phyloP scores from a whole-genome alignment of 2,329 filamentous ascomycete species.

The Annulohypoxylon truncatum region DNA sequence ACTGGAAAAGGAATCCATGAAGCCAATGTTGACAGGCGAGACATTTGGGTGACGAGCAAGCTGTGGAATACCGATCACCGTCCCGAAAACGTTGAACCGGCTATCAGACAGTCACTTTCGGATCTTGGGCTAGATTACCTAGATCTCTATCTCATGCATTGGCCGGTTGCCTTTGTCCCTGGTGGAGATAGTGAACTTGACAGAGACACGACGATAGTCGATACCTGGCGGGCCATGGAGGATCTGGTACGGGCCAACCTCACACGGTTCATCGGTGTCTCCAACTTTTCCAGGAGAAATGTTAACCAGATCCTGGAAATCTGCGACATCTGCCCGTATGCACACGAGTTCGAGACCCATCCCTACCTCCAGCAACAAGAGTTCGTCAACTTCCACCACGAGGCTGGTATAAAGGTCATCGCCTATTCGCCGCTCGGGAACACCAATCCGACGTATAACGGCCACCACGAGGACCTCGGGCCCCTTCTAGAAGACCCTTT shows the following conservation, averaged over 20 bases:
- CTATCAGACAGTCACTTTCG: constrained; percentile 59
- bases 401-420: constrained; percentile 57
- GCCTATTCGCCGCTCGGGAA: constrained; percentile 65
- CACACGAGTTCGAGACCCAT: constrained; percentile 68
- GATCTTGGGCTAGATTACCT: constrained; percentile 62
- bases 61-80: constrained; percentile 50
- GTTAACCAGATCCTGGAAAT: constrained; percentile 55
- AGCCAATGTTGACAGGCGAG: constrained; percentile 62
- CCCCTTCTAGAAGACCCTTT: constrained; percentile 56
- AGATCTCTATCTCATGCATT: constrained; percentile 64
- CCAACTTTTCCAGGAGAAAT: constrained; percentile 65
- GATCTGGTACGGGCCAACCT: constrained; percentile 63
- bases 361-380: constrained; percentile 64
- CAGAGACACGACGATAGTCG: constrained; percentile 47
- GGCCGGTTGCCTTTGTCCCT: constrained; percentile 53
- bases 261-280: constrained; percentile 69
- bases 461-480: constrained; percentile 41
- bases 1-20: constrained; percentile 61
- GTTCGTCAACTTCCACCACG: constrained; percentile 58
- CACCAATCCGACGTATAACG: constrained; percentile 59
- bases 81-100: constrained; percentile 51
- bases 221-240: constrained; percentile 70
- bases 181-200: constrained; percentile 47
- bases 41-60: constrained; percentile 62
- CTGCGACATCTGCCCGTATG: constrained; percentile 62